Evolutionary conservation across 805 yeast species (phyloP), one percentile per base, ranked within the genome.

Genomic region (Cyberlindnera subsufficiens): DNA sequence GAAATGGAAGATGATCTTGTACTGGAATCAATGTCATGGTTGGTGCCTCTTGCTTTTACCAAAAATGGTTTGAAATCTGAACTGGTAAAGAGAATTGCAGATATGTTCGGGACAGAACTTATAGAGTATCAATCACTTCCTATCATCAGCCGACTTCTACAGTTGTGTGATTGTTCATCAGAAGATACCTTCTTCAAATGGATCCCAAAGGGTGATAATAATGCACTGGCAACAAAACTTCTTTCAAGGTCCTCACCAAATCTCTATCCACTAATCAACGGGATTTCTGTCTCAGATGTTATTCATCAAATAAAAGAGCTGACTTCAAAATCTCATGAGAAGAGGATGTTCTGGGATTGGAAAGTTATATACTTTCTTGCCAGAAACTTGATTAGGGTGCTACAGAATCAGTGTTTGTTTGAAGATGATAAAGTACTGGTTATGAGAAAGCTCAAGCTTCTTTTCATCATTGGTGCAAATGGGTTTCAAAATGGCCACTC

Each of bases 31-130:
- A 42, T 73, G 6, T 58, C 75, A 0, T 42, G 61, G n/a, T 50
- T 68, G 0, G 59, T 78, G 1, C 69, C 82, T 0, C 49, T 77
- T 17, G 60, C 77, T 0, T 75, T 63, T 47, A 58, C 74, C 0
- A 58, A 55, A 13, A 56, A 55, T 30, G 78, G 79, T 0, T 39
- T 57, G 1, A 53, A 72, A 43, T 58, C 63, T 39, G 60, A 59
- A 5, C 52, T 70, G 0, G 65, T 62, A 30, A 54, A 49, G 30
- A 32, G 8, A 29, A 53, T 46, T 32, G 46, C 15, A 10, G 22
- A 32, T 2, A 17, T 43, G 5, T 50, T 64, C 19, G 55, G 55
- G n/a, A 48, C 42, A 4, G 36, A 36, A 1, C n/a, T 49, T 3
- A 38, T 50, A 9, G 44, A 43, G 2, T 40, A 49, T 32, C 69